phyloP scores from a whole-genome alignment of 306 rosid genomes.

The Casuarina equisetifolia region DNA sequence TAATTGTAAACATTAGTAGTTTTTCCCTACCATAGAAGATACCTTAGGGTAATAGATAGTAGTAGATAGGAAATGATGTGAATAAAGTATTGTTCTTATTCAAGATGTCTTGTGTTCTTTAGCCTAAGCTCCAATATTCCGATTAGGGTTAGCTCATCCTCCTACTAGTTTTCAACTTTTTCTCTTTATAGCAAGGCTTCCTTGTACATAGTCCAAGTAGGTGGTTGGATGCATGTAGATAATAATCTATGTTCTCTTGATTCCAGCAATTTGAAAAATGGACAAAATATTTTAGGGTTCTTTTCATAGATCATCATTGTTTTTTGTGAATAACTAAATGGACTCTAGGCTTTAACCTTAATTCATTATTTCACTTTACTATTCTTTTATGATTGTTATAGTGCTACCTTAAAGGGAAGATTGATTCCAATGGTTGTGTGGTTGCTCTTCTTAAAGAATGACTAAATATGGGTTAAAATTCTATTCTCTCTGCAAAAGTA shows the following conservation, averaged over 20 bases:
- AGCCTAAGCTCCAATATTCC: background rate
- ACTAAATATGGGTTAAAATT: slow-evolving; percentile 71
- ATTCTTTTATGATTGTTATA: slow-evolving; percentile 36
- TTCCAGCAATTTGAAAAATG: background rate
- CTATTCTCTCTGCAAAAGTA: slow-evolving; percentile 76
- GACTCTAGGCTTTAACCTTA: background rate
- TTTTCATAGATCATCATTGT: background rate
- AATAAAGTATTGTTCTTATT: background rate
- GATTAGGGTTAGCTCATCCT: background rate
- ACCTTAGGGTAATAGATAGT: background rate
- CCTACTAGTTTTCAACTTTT: background rate
- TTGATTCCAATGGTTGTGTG: slow-evolving; percentile 76
- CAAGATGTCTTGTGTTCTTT: background rate
- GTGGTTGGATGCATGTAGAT: background rate
- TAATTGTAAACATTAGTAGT: background rate
- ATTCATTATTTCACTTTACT: background rate
- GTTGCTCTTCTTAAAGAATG: slow-evolving; percentile 95
- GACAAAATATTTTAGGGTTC: background rate
- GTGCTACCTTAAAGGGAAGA: slow-evolving; percentile 93
- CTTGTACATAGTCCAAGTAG: background rate
- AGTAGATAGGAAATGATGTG: background rate
- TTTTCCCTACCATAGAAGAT: background rate
- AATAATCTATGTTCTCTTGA: background rate
- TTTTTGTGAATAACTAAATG: background rate
- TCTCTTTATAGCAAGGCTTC: background rate